Conservation (phyloP, 1,284 basidiomycete genomes). For the Phellopilus nigrolimitatus region DNA sequence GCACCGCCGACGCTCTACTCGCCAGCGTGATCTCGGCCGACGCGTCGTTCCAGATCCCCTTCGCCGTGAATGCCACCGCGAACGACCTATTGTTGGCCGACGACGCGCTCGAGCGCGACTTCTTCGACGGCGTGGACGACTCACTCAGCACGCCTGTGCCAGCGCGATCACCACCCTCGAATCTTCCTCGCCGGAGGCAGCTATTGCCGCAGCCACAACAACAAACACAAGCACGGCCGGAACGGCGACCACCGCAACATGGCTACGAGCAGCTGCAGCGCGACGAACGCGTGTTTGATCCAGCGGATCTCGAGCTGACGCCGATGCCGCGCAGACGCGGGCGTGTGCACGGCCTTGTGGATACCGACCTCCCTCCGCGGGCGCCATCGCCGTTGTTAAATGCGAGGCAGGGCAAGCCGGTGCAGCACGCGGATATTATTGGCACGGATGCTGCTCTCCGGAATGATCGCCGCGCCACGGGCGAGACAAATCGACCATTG, state of each 20-base stretch:
- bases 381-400: background rate
- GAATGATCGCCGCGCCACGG: background rate
- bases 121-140: constrained; percentile 13
- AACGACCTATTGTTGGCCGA: constrained; percentile 16
- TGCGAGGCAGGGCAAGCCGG: background rate
- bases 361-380: background rate
- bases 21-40: background rate
- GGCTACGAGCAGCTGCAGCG: constrained; percentile 1
- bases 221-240: background rate
- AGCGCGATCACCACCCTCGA: background rate
- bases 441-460: background rate
- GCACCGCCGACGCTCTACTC: constrained; percentile 1
- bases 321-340: constrained; percentile 2
- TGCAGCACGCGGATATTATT: background rate
- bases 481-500: background rate
- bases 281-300: background rate
- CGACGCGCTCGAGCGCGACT: constrained; percentile 16
- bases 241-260: background rate
- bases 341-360: background rate
- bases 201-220: background rate
- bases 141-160: constrained; percentile 15
- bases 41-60: constrained; percentile 18
- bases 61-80: constrained; percentile 5
- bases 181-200: background rate
- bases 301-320: background rate